Conservation (phyloP, 176 grass and related monocot genomes). For the Thalia dealbata region DNA sequence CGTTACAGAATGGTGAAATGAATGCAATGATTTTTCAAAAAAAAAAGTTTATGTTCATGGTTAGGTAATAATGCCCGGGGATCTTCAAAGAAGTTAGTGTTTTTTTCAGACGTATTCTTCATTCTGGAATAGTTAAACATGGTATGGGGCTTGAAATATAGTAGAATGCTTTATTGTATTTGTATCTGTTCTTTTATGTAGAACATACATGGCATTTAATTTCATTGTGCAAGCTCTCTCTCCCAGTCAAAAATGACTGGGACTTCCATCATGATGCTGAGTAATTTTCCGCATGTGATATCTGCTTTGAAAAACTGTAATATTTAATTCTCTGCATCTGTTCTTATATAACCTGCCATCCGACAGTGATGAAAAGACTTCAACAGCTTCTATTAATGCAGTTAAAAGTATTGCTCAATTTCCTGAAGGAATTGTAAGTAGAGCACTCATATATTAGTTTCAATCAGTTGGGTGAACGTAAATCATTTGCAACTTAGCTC, state of each 20-base stretch:
- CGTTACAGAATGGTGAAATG: no score
- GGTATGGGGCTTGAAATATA: background rate
- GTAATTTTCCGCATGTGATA: slow-evolving; percentile 1
- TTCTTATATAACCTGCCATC: slow-evolving; percentile 7
- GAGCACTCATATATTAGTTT: slow-evolving; percentile 1
- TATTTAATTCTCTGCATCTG: background rate
- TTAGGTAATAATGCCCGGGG: background rate
- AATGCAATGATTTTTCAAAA: no score
- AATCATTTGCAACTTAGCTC: background rate
- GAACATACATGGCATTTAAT: no score
- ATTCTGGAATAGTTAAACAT: background rate
- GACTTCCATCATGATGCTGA: background rate
- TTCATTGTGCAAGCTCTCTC: no score
- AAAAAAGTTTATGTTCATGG: no score
- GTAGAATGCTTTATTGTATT: background rate
- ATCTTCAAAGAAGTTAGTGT: background rate
- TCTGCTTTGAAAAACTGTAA: background rate
- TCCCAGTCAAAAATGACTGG: no score
- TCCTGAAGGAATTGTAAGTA: slow-evolving; percentile 68
- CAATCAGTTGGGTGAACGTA: background rate
- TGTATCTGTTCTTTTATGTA: background rate
- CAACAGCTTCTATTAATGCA: slow-evolving; percentile 38
- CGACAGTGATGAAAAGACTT: slow-evolving; percentile 62
- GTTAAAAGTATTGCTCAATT: slow-evolving; percentile 53
- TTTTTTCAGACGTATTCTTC: background rate